Base-by-base conservation (phyloP, 495 filamentous ascomycete species). In the Hyaloscypha hepaticicola region DNA sequence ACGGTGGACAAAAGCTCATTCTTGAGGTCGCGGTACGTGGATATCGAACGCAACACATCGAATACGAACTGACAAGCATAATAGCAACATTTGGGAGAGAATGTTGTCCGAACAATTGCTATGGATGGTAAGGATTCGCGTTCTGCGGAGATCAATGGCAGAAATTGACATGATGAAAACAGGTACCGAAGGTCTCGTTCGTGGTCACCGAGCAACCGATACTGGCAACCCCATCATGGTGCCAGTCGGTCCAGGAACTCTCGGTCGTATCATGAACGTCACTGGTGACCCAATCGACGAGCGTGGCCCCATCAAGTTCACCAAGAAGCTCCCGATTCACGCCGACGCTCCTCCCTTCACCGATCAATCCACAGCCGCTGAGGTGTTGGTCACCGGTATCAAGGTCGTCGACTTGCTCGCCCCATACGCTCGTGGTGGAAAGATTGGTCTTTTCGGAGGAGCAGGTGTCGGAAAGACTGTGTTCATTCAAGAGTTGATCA, bases 401-500 rank as follows among this genome's bases (percentile, higher is more conserved):
- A 99, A 99, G 88, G 95, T 99, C 78, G 95, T 99, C 79, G 95
- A 99, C 78, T 83, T 99, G 70, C 86, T 99, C 71, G 95, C 95
- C 76, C 95, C 95, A 72, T 99, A 99, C 80, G 95, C 95, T 81
- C 95, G 95, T 93, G 95, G 95, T 90, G 95, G 95, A 87, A 99
- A 99, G 89, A 99, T 99, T 87, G 95, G 95, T 91, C 96, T 99
- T 76, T 99, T 99, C 83, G 95, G 95, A 84, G 95, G 95, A 95
- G 95, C 95, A 75, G 95, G 95, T 95, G 95, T 99, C 85, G 95
- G 95, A 81, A 99, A 99, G 90, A 99, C 95, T 78, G 95, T 99
- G 83, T 99, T 99, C 86, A 99, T 99, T 79, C 95, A 99, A 87
- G 95, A 99, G 84, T 82, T 99, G 77, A 99, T 99, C 78, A 99